Evolutionary conservation across 164 flowering plant genomes (phyloP).

Genomic region (Stephania yunnanensis): DNA sequence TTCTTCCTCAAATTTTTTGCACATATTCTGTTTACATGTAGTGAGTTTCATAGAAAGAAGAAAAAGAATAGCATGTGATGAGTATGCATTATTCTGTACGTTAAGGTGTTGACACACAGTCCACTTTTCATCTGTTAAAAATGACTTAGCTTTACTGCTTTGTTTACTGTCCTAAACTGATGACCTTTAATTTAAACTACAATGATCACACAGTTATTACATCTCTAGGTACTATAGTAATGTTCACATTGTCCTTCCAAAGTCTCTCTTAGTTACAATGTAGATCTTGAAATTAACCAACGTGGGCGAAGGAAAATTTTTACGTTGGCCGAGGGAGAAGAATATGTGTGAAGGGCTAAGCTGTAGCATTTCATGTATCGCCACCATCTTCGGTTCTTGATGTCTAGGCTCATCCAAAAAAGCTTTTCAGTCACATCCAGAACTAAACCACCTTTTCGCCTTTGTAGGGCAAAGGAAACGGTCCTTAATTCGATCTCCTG

Average conservation of each 20-base stretch:
- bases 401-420: too few species aligned
- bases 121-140: background rate
- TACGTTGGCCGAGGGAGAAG: too few species aligned
- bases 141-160: background rate
- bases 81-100: background rate
- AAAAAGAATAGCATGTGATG: too few species aligned
- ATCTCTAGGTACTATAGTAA: too few species aligned
- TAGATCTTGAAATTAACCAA: background rate
- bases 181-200: background rate
- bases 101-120: background rate
- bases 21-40: conserved; percentile 2
- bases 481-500: too few species aligned
- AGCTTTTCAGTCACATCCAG: too few species aligned
- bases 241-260: too few species aligned
- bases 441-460: too few species aligned
- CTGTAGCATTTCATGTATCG: too few species aligned
- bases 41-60: conserved; percentile 8
- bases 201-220: background rate
- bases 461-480: too few species aligned
- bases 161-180: background rate
- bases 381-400: too few species aligned
- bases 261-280: background rate
- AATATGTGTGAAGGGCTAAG: too few species aligned
- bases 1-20: conserved; percentile 1
- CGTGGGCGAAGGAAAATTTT: background rate